Evolutionary conservation across 768 basidiomycete species (phyloP), one percentile per base, ranked within the genome.

Genomic region (Nidula microcarpa): DNA sequence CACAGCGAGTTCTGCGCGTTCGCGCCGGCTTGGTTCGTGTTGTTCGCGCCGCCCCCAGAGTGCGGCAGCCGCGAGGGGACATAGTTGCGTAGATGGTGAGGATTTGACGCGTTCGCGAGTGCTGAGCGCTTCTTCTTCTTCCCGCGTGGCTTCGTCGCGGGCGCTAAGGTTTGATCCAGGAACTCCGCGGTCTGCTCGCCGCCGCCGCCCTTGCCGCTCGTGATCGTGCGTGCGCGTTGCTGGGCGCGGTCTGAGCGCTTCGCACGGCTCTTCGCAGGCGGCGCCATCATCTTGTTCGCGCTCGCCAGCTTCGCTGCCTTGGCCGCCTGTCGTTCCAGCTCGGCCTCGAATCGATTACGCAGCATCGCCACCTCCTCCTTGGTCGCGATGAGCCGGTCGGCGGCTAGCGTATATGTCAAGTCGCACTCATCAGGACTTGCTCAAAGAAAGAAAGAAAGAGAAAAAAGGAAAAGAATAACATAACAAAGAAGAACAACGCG

Each of bases 91-190:
- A 95, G 78, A 72, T 97, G 95, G 70, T 98, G 96, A 3, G 93
- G 94, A 65, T 98, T 97, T 50, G 91, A 89, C 44, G 92, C 93
- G 66, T 97, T 96, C 44, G 94, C 93, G 33, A 93, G 76, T 4
- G 88, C 88, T 47, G 88, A 87, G 47, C 93, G 82, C 73, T 97
- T 98, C 84, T 97, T 98, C 82, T 95, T 95, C 81, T 93, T 94
- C 32, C 68, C 64, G 54, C 69, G 67, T 46, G 66, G 55, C 60
- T 72, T 75, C 57, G 48, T 54, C 47, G 49, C 62, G 57, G 47
- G 41, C 50, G 18, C 49, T 58, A 60, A 61, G 47, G 68, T 60
- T 57, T 69, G 68, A 46, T 80, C 78, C 48, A 68, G 60, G 53
- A 66, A 70, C 51, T 79, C 74, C 10, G 65, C 62, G 6, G 61